phyloP scores from a whole-genome alignment of 768 basidiomycete species.

The Amyloporia xantha region DNA sequence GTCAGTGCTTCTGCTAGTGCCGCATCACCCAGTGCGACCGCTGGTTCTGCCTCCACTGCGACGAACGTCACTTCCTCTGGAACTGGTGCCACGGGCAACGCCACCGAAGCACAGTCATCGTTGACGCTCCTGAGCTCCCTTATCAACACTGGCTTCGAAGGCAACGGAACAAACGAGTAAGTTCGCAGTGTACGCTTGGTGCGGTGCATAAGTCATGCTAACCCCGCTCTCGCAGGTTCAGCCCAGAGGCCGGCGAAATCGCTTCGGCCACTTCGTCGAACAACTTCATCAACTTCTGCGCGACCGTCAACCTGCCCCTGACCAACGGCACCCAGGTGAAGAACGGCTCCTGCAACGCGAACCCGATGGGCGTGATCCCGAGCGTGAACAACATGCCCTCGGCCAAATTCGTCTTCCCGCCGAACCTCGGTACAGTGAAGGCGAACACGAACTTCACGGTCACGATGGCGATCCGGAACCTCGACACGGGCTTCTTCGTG shows the following conservation, averaged over 20 bases:
- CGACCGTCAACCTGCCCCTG: slow-evolving; percentile 41
- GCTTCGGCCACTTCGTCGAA: slow-evolving; percentile 57
- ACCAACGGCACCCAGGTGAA: slow-evolving; percentile 54
- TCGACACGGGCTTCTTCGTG: slow-evolving; percentile 52
- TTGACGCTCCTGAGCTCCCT: slow-evolving; percentile 41
- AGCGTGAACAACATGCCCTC: slow-evolving; percentile 44
- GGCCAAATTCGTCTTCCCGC: slow-evolving; percentile 43
- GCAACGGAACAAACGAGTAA: slow-evolving; percentile 37
- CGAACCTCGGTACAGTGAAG: slow-evolving; percentile 37
- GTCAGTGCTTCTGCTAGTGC: no score
- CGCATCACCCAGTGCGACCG: slow-evolving; percentile 1
- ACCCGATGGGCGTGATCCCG: slow-evolving; percentile 55
- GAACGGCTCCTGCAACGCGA: slow-evolving; percentile 52
- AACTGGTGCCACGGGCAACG: background rate
- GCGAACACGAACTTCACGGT: slow-evolving; percentile 49
- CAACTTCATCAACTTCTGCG: slow-evolving; percentile 72
- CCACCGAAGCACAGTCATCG: slow-evolving; percentile 37
- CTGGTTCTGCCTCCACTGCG: slow-evolving; percentile 6
- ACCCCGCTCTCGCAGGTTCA: background rate
- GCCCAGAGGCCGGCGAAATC: slow-evolving; percentile 37
- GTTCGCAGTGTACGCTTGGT: background rate
- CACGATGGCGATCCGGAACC: slow-evolving; percentile 35
- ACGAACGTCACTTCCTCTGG: slow-evolving; percentile 12
- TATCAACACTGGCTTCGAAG: slow-evolving; percentile 48
- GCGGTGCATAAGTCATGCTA: background rate